Conservation (phyloP, 331 rosid species). For the Arachis monticola region DNA sequence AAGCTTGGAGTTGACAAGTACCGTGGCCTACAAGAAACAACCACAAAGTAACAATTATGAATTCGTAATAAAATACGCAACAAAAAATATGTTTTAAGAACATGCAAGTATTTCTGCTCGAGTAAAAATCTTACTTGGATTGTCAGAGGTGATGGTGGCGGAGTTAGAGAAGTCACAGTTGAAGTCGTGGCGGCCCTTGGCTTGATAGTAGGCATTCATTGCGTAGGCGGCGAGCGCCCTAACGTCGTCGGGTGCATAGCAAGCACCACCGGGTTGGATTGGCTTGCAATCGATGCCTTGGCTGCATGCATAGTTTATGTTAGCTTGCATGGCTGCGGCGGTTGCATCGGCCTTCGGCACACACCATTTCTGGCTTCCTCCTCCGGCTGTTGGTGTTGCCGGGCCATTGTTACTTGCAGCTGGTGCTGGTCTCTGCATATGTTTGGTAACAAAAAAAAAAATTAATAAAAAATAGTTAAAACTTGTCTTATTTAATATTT, state of each 20-base stretch:
- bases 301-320: constrained; percentile 78
- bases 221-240: constrained; percentile 64
- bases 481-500: too few species aligned
- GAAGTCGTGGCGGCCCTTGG: constrained; percentile 59
- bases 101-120: neutral
- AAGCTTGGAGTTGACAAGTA: constrained; percentile 45
- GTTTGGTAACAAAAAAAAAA: too few species aligned
- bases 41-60: neutral
- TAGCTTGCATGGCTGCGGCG: constrained; percentile 53
- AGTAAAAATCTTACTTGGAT: constrained; percentile 56
- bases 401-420: neutral
- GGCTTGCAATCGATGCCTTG: constrained; percentile 64
- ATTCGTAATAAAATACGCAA: too few species aligned
- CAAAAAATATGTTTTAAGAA: too few species aligned
- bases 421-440: constrained; percentile 12
- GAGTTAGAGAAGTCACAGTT: constrained; percentile 74
- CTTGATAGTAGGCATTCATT: constrained; percentile 81
- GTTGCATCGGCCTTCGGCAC: constrained; percentile 61
- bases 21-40: constrained; percentile 53
- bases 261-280: constrained; percentile 70
- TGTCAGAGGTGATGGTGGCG: constrained; percentile 38
- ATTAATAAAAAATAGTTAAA: too few species aligned
- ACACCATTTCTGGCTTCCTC: constrained; percentile 60
- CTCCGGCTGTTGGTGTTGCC: constrained; percentile 6
- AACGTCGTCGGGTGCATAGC: constrained; percentile 54